Evolutionary conservation across 305 asterid genomes (phyloP).

Genomic region (Fraxinus floribunda): DNA sequence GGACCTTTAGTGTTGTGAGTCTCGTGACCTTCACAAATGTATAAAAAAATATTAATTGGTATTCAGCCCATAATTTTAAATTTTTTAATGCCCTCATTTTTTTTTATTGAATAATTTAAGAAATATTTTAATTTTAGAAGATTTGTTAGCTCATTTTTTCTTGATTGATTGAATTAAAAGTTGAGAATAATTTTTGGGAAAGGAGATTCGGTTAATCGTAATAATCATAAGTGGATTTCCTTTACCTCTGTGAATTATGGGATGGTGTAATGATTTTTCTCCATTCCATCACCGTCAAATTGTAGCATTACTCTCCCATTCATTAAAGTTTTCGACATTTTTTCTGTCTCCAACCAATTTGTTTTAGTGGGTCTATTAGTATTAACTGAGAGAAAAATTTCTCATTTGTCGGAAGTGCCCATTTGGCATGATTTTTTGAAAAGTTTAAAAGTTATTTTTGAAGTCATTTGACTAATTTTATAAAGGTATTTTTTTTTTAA

Average conservation of each 20-base stretch:
- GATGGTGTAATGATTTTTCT: neutral
- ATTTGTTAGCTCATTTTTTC: neutral
- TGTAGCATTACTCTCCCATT: neutral
- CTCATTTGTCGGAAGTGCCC: no score
- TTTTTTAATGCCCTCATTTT: neutral
- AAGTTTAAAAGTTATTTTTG: neutral
- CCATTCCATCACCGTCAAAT: neutral
- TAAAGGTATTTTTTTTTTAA: no score
- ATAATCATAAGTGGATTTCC: neutral
- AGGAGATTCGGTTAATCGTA: neutral
- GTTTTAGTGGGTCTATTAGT: neutral
- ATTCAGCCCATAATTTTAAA: neutral
- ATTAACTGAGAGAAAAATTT: no score
- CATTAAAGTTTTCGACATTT: neutral
- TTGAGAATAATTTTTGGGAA: neutral
- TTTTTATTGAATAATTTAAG: neutral
- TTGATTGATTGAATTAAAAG: neutral
- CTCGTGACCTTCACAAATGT: no score
- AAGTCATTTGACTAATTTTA: neutral
- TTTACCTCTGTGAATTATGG: neutral
- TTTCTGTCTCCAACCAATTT: neutral
- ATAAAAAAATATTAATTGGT: neutral
- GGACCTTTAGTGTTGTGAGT: no score
- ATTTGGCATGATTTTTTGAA: no score
- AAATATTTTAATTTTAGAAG: neutral